These are phyloP conservation scores for Ophiostoma sp. DNA, from an alignment of 2,329 filamentous ascomycete species.

Conservation along the genomic window DNA sequence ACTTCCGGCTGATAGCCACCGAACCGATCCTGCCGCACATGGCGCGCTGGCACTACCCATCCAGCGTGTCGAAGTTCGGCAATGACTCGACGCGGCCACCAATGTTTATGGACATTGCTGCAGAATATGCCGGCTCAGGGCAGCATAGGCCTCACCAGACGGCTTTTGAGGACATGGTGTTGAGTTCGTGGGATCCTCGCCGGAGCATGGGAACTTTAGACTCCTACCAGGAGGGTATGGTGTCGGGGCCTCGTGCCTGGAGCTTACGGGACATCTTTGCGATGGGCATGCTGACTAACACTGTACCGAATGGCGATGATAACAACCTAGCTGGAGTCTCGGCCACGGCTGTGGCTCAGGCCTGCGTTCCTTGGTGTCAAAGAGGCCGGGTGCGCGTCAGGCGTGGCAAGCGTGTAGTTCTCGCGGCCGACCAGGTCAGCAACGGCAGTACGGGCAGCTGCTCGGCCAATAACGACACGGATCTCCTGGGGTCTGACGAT, in stretches of 20 bases:
- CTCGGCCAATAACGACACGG: too few species aligned
- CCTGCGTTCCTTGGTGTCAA: neutral
- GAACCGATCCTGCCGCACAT: neutral
- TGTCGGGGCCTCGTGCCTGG: neutral
- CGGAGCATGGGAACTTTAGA: neutral
- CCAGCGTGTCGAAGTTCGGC: neutral
- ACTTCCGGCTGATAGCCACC: neutral
- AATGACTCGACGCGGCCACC: neutral
- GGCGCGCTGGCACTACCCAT: constrained; percentile 1
- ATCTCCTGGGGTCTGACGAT: neutral
- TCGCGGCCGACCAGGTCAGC: neutral
- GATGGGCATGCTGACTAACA: neutral
- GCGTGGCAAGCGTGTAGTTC: neutral
- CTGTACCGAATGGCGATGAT: neutral
- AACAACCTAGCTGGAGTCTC: neutral
- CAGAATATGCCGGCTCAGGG: neutral
- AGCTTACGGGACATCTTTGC: neutral
- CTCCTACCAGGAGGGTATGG: neutral
- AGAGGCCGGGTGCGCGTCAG: neutral
- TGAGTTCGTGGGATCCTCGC: neutral
- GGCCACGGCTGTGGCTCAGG: neutral
- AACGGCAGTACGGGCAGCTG: neutral
- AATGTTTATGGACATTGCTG: neutral
- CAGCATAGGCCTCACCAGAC: neutral
- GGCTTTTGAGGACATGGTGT: neutral